Percentiles rank a stretch among this genome's conserved stretches.
These are phyloP conservation scores for Alopecurus myosuroides DNA, from an alignment of 176 grass and related monocot genomes.

Conservation along the genomic window DNA sequence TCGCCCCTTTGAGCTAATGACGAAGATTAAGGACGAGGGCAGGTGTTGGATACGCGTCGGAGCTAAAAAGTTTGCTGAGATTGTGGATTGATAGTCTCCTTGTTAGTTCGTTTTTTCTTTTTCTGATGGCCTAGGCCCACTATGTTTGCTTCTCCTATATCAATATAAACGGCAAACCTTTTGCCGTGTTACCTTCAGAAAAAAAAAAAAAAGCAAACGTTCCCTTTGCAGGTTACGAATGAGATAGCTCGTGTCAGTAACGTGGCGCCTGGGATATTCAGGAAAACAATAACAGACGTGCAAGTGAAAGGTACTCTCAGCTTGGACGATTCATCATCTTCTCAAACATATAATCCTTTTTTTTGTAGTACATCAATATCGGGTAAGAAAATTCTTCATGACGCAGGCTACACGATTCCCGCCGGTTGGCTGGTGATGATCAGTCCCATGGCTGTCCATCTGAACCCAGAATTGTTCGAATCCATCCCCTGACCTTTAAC, in stretches of 20 bases:
- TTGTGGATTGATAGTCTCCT: too few relatives aligned
- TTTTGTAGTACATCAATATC: neutral
- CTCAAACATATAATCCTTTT: neutral
- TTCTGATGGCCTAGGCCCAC: too few relatives aligned
- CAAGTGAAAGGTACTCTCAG: neutral
- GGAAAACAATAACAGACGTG: constrained; percentile 1
- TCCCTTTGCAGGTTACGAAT: neutral
- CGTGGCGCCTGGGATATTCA: constrained; percentile 14
- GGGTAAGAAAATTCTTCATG: too few relatives aligned
- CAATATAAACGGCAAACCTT: too few relatives aligned
- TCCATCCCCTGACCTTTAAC: neutral
- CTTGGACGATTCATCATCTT: neutral
- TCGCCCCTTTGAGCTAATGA: too few relatives aligned
- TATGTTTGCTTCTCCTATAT: too few relatives aligned
- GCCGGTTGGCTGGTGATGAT: constrained; percentile 14
- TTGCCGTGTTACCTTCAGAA: too few relatives aligned
- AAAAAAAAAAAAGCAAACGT: neutral
- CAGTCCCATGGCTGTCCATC: neutral
- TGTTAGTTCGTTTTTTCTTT: too few relatives aligned
- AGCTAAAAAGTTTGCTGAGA: too few relatives aligned
- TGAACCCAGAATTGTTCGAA: constrained; percentile 10
- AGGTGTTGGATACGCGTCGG: too few relatives aligned
- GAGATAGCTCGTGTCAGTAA: constrained; percentile 10
- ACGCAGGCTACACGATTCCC: constrained; percentile 9
- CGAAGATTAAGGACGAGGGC: too few relatives aligned